Base-by-base conservation (phyloP, 805 yeast species). In the Hanseniaspora nectarophila region DNA sequence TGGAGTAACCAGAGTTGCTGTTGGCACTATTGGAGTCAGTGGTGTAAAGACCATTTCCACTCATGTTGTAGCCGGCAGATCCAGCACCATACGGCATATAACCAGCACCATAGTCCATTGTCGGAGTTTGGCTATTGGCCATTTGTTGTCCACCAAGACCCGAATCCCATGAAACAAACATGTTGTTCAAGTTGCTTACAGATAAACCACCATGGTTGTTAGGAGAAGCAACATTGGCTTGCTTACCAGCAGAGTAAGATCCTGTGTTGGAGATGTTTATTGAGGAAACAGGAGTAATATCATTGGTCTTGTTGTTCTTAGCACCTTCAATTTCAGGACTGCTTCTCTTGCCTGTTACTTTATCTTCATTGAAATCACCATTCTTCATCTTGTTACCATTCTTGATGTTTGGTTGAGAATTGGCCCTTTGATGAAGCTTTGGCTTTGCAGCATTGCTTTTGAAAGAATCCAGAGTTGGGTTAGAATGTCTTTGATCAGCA, bases 81-180 rank as follows among this genome's bases (percentile, higher is more conserved):
- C 24, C 16, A 18, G 24, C 15, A 12, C 21, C 18, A 16, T 42
- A 28, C 15, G 18, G 28, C 45, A 42, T 42, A 24, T 42, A 42
- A 10, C 34, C 33, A 18, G 13, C 10, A 12, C 46, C 46, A 26
- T 42, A 49, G 18, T 42, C 46, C 34, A 49, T 37, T 24, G 34
- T 16, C 32, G 34, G 9, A 37, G 12, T 21, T 37, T 37, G 40
- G 24, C 26, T 13, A 21, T 15, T 23, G 23, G 40, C 23, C 16
- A 28, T 32, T 12, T 28, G 45, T 4, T 29, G 34, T 5, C 31
- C 21, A 29, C 23, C 24, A n/a, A 49, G n/a, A 5, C 38, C 42
- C 8, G 53, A 12, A 21, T 49, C 53, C 53, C 53, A 49, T 8
- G 53, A 49, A 12, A 43, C 29, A 34, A 49, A 49, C 53, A 49